phyloP scores from a whole-genome alignment of 208 protist genomes.

The Wallacemonas rigidus region DNA sequence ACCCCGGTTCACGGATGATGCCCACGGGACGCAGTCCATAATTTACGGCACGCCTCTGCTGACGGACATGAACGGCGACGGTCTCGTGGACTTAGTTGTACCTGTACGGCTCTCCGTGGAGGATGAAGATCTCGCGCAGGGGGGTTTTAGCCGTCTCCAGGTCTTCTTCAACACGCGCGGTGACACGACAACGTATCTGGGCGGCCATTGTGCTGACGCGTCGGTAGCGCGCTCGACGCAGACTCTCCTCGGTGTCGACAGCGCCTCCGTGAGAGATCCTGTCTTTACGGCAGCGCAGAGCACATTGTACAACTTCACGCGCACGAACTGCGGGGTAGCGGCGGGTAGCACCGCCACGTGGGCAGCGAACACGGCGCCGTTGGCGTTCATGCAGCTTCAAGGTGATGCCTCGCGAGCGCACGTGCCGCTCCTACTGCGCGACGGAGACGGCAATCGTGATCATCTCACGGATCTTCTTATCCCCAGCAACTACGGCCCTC shows the following conservation, averaged over 20 bases:
- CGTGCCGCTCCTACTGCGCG: constrained; percentile 50
- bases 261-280: not conserved
- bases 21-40: constrained; percentile 16
- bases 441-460: constrained; percentile 66
- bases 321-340: not conserved
- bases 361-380: not conserved
- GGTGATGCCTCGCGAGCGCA: not conserved
- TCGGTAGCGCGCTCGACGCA: not conserved
- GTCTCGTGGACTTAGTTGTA: constrained; percentile 51
- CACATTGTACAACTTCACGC: constrained; percentile 3
- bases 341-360: not conserved
- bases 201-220: not conserved
- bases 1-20: not conserved
- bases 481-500: constrained; percentile 59
- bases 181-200: not conserved
- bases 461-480: constrained; percentile 56
- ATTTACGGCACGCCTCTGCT: constrained; percentile 31
- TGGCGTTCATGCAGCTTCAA: constrained; percentile 7
- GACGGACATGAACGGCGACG: constrained; percentile 59
- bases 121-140: not conserved
- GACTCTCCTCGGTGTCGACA: constrained; percentile 1
- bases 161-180: constrained; percentile 9
- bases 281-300: constrained; percentile 4
- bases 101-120: constrained; percentile 32
- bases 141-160: not conserved